These are phyloP conservation scores for Vitis cinerea DNA, from an alignment of 164 flowering plant genomes.

Conservation along the genomic window DNA sequence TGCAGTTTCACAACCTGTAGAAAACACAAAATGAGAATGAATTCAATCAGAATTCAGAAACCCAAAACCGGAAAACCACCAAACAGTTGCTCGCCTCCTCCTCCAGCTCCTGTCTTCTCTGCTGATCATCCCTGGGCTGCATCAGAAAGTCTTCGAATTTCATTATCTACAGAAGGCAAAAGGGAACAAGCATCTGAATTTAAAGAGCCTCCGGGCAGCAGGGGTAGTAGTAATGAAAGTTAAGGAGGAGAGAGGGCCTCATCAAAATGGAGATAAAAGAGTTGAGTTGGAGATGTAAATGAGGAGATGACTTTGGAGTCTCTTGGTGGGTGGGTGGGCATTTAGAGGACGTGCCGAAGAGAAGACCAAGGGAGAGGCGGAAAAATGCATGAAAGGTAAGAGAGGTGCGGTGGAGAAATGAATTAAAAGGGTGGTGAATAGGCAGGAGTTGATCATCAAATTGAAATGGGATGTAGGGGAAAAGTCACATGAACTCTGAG, in stretches of 20 bases:
- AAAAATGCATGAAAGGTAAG: too few species aligned
- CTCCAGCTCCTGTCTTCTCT: conserved; percentile 45
- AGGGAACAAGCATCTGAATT: background rate
- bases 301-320: background rate
- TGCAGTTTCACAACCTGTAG: conserved; percentile 58
- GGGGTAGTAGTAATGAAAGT: background rate
- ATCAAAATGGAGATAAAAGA: background rate
- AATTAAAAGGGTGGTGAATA: too few species aligned
- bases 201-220: background rate
- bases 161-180: conserved; percentile 31
- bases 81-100: conserved; percentile 46
- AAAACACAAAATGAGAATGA: background rate
- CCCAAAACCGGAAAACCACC: background rate
- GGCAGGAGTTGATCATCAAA: too few species aligned
- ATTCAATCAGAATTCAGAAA: background rate
- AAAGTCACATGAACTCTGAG: too few species aligned
- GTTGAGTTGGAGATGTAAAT: background rate
- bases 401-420: too few species aligned
- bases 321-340: conserved; percentile 12
- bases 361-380: too few species aligned
- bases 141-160: conserved; percentile 74
- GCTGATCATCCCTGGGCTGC: conserved; percentile 45
- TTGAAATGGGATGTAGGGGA: too few species aligned
- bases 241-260: background rate
- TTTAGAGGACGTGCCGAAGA: too few species aligned